Evolutionary conservation across 768 basidiomycete genomes (phyloP).

Genomic region (Trichaptum fuscoviolaceum): DNA sequence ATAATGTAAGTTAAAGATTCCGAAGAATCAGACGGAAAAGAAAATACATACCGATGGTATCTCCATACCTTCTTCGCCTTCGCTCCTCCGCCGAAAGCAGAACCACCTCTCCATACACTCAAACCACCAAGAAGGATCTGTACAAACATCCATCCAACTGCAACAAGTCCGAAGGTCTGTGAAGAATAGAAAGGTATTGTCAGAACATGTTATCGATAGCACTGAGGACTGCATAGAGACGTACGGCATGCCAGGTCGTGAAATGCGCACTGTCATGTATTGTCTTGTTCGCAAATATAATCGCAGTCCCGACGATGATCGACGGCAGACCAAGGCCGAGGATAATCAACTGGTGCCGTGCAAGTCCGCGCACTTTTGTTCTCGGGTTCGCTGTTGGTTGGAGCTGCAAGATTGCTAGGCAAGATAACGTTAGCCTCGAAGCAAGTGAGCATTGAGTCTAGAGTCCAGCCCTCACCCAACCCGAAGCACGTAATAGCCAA

Average conservation of each 20-base stretch:
- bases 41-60: slow-evolving; percentile 60
- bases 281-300: slow-evolving; percentile 60
- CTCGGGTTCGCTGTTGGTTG: slow-evolving; percentile 66
- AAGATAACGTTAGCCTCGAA: slow-evolving; percentile 1
- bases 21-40: not conserved
- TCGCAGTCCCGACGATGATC: slow-evolving; percentile 51
- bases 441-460: not conserved
- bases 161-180: slow-evolving; percentile 58
- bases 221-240: slow-evolving; percentile 17
- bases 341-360: slow-evolving; percentile 64
- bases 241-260: slow-evolving; percentile 70
- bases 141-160: slow-evolving; percentile 53
- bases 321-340: slow-evolving; percentile 50
- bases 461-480: slow-evolving; percentile 16
- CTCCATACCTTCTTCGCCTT: slow-evolving; percentile 79
- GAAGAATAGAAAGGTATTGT: not conserved
- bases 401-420: slow-evolving; percentile 63
- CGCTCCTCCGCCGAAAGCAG: slow-evolving; percentile 61
- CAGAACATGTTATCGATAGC: not conserved
- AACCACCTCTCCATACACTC: slow-evolving; percentile 74
- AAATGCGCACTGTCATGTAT: slow-evolving; percentile 50
- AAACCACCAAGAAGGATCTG: slow-evolving; percentile 65
- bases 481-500: slow-evolving; percentile 25
- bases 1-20: slow-evolving; percentile 6
- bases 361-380: slow-evolving; percentile 61